These are phyloP conservation scores for Rhynchosporium secalis DNA, from an alignment of 2,329 filamentous ascomycete genomes.

Conservation along the genomic window DNA sequence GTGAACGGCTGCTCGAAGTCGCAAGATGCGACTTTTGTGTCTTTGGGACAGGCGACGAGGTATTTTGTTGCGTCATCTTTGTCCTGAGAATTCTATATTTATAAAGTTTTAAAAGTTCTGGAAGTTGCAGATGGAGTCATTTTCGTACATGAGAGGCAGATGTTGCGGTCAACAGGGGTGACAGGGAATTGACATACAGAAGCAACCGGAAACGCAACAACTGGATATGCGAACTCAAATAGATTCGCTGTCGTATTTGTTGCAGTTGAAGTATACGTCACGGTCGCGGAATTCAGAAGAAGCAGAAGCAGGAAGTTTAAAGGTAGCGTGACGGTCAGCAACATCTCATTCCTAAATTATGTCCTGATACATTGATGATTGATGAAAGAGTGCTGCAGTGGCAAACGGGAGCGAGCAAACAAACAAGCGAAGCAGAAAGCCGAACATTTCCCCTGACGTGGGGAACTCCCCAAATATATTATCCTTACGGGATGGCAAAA, in stretches of 20 bases:
- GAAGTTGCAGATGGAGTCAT: no score
- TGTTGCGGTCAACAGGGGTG: neutral
- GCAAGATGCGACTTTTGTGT: constrained; percentile 17
- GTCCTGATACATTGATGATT: neutral
- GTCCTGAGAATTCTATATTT: neutral
- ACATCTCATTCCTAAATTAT: constrained; percentile 6
- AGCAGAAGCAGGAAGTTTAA: constrained; percentile 6
- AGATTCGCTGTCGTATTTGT: constrained; percentile 2
- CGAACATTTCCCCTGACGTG: neutral
- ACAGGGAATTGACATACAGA: neutral
- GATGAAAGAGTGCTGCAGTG: no score
- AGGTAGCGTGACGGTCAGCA: constrained; percentile 1
- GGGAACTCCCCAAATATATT: neutral
- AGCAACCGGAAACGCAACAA: constrained; percentile 5
- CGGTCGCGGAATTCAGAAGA: neutral
- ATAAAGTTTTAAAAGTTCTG: neutral
- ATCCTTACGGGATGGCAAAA: neutral
- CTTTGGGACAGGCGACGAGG: constrained; percentile 23
- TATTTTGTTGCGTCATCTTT: constrained; percentile 27
- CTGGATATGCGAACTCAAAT: constrained; percentile 7
- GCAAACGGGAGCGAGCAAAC: neutral
- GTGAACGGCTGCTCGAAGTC: constrained; percentile 28
- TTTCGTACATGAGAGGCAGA: no score
- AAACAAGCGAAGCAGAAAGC: neutral
- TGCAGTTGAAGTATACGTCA: neutral